Evolutionary conservation across 805 yeast genomes (phyloP).

Genomic region (Ascoidea rubescens): DNA sequence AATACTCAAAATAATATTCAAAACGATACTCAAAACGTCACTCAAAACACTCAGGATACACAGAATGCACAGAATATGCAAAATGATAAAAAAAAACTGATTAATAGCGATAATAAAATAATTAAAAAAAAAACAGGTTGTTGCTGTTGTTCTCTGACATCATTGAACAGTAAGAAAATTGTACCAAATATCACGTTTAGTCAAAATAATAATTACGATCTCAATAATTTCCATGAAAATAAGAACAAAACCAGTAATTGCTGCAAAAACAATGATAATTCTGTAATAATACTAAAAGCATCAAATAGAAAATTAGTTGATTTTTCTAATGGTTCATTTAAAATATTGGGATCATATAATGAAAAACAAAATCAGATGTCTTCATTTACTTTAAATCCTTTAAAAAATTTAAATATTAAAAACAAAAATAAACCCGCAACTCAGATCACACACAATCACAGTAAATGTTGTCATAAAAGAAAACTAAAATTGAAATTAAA

Average conservation of each 20-base stretch:
- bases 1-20: too few relatives aligned
- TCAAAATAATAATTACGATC: constrained; percentile 5
- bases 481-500: too few relatives aligned
- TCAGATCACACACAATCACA: too few relatives aligned
- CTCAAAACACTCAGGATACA: too few relatives aligned
- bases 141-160: neutral
- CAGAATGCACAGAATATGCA: too few relatives aligned
- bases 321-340: constrained; percentile 14
- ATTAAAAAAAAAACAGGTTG: too few relatives aligned
- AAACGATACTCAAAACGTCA: too few relatives aligned
- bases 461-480: too few relatives aligned
- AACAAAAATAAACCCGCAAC: neutral
- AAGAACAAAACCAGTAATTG: neutral
- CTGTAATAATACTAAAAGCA: constrained; percentile 15
- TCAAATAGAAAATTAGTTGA: constrained; percentile 16
- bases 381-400: neutral
- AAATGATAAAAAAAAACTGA: too few relatives aligned
- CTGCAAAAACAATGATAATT: constrained; percentile 1
- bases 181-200: neutral
- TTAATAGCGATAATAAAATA: too few relatives aligned
- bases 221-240: neutral
- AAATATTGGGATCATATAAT: constrained; percentile 15
- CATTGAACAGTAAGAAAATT: neutral
- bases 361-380: constrained; percentile 6
- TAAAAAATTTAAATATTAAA: neutral